Evolutionary conservation across 2,329 filamentous ascomycete genomes (phyloP).

Genomic region (Claviceps arundinis): DNA sequence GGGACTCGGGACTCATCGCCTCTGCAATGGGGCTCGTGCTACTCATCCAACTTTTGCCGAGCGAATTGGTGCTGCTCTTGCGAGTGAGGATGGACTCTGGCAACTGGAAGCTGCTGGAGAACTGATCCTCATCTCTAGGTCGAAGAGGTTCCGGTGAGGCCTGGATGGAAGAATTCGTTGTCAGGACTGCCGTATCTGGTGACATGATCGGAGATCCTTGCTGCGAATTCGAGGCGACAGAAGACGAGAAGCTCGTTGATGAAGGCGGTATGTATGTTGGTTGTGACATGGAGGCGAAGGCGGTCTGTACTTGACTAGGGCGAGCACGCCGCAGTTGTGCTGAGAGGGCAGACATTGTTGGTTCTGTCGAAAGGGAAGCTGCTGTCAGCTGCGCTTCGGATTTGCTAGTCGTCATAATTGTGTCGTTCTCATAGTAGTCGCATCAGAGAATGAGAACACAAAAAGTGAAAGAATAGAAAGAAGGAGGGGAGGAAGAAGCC

Average conservation of each 20-base stretch:
- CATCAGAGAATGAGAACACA: slow-evolving; percentile 5
- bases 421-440: slow-evolving; percentile 10
- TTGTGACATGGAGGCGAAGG: slow-evolving; percentile 18
- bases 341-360: slow-evolving; percentile 29
- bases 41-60: slow-evolving; percentile 45
- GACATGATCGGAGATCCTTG: slow-evolving; percentile 45
- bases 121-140: slow-evolving; percentile 39
- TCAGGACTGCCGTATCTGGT: slow-evolving; percentile 37
- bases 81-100: slow-evolving; percentile 56
- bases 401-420: slow-evolving; percentile 13
- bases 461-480: neutral
- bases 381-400: slow-evolving; percentile 13
- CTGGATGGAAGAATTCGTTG: slow-evolving; percentile 50
- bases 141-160: slow-evolving; percentile 51
- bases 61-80: slow-evolving; percentile 47
- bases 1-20: slow-evolving; percentile 13
- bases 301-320: slow-evolving; percentile 35
- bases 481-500: slow-evolving; percentile 10
- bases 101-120: slow-evolving; percentile 47
- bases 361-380: slow-evolving; percentile 14
- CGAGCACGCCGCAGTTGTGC: slow-evolving; percentile 27
- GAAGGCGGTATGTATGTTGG: slow-evolving; percentile 28
- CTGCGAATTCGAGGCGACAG: slow-evolving; percentile 40
- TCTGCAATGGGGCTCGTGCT: slow-evolving; percentile 45
- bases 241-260: slow-evolving; percentile 38